Conservation (phyloP, 1,139 yeast genomes). For the Yarrowia galli region DNA sequence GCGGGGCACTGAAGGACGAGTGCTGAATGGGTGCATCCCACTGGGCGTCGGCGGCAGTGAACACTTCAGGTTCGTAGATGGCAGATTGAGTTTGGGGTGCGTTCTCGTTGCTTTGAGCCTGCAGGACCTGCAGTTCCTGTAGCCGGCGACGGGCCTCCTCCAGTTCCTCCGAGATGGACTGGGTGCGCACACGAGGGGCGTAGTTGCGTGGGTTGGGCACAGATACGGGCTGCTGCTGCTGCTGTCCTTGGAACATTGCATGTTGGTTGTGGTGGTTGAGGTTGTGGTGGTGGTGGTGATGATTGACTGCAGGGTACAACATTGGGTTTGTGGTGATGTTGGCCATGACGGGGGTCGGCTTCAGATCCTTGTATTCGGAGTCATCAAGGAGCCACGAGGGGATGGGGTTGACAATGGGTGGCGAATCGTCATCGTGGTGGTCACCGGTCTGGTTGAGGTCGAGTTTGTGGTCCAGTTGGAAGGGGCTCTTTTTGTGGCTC, state of each 20-base stretch:
- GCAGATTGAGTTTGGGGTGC: constrained; percentile 4
- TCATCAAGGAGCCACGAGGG: constrained; percentile 30
- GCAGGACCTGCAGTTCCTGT: constrained; percentile 9
- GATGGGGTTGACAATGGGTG: constrained; percentile 18
- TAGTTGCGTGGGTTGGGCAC: neutral
- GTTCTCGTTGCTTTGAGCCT: constrained; percentile 15
- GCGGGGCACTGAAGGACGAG: constrained; percentile 23
- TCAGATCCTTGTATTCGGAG: constrained; percentile 4
- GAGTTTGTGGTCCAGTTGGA: neutral
- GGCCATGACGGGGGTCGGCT: constrained; percentile 18
- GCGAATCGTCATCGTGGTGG: neutral
- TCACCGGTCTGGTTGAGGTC: constrained; percentile 5
- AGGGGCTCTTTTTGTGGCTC: constrained; percentile 29
- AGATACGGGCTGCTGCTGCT: neutral
- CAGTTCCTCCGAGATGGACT: constrained; percentile 19
- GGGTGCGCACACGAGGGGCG: neutral
- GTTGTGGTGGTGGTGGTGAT: neutral
- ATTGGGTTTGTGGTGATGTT: neutral
- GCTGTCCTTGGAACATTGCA: neutral
- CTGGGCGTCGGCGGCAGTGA: constrained; percentile 22
- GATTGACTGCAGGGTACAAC: neutral
- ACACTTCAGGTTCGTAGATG: constrained; percentile 18
- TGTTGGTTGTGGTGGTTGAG: neutral
- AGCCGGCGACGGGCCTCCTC: constrained; percentile 14
- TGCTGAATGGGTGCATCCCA: constrained; percentile 26